Evolutionary conservation across 768 basidiomycete genomes (phyloP).

Genomic region (Boletus tomentosulus): DNA sequence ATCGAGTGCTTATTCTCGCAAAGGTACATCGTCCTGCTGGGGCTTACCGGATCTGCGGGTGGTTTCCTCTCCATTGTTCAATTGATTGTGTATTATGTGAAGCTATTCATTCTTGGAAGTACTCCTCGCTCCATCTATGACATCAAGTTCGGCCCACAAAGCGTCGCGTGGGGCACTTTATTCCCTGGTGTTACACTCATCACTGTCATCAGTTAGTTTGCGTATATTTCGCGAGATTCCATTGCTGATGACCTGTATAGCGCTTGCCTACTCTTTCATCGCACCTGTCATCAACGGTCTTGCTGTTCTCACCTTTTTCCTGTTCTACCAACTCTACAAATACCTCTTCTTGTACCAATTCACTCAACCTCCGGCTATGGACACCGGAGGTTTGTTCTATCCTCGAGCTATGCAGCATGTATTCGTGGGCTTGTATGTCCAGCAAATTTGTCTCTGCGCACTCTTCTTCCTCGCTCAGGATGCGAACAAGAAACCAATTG

Average conservation of each 20-base stretch:
- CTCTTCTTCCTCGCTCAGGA: conserved; percentile 86
- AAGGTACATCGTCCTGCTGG: conserved; percentile 77
- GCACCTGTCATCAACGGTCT: conserved; percentile 93
- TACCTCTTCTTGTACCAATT: conserved; percentile 81
- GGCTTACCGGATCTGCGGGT: conserved; percentile 72
- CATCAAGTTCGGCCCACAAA: conserved; percentile 72
- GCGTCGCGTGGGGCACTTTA: conserved; percentile 71
- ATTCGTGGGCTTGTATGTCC: conserved; percentile 91
- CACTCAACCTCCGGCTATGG: conserved; percentile 61
- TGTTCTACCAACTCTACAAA: conserved; percentile 81
- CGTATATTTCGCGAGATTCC: neutral
- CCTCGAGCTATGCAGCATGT: conserved; percentile 91
- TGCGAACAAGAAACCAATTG: conserved; percentile 45
- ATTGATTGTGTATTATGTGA: conserved; percentile 85
- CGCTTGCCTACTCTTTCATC: conserved; percentile 81
- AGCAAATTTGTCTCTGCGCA: conserved; percentile 79
- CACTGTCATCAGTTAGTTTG: conserved; percentile 69
- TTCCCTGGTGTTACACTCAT: conserved; percentile 73
- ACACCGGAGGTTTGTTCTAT: conserved; percentile 94
- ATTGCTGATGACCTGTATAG: conserved; percentile 29
- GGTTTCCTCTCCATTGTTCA: conserved; percentile 77
- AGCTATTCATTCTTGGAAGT: conserved; percentile 79
- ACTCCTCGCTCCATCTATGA: conserved; percentile 82
- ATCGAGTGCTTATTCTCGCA: neutral
- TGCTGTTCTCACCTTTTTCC: conserved; percentile 73